phyloP scores from a whole-genome alignment of 2,329 filamentous ascomycete species.

The Calonectria naviculata region DNA sequence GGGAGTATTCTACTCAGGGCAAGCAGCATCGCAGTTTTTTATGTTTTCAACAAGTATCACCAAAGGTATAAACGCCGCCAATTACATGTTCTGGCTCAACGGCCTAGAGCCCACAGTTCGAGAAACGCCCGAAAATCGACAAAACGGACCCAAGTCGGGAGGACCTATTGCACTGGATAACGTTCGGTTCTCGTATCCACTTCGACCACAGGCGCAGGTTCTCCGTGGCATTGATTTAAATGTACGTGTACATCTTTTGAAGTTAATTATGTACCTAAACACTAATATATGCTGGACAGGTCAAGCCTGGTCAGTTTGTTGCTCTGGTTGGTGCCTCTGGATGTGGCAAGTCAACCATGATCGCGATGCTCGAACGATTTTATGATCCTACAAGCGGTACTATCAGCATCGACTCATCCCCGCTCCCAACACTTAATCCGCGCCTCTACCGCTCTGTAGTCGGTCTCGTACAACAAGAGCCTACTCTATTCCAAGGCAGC shows the following conservation, averaged over 20 bases:
- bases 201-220: slow-evolving; percentile 52
- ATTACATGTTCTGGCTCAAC: slow-evolving; percentile 63
- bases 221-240: slow-evolving; percentile 52
- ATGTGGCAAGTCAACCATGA: slow-evolving; percentile 71
- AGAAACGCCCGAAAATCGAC: slow-evolving; percentile 53
- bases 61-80: slow-evolving; percentile 59
- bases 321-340: slow-evolving; percentile 65
- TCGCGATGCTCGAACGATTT: slow-evolving; percentile 62
- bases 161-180: slow-evolving; percentile 59
- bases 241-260: slow-evolving; percentile 1
- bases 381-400: slow-evolving; percentile 56
- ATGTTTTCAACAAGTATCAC: slow-evolving; percentile 64
- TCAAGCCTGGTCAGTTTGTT: slow-evolving; percentile 60
- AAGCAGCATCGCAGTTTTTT: slow-evolving; percentile 54
- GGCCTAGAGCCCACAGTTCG: slow-evolving; percentile 53
- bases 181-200: slow-evolving; percentile 73
- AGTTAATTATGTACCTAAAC: background rate
- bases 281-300: slow-evolving; percentile 30
- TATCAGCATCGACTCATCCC: slow-evolving; percentile 58
- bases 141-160: slow-evolving; percentile 48
- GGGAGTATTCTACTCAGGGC: slow-evolving; percentile 58
- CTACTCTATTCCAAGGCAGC: slow-evolving; percentile 79
- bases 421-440: slow-evolving; percentile 55
- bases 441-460: slow-evolving; percentile 63
- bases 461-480: slow-evolving; percentile 69